A percentile compares a stretch with the other conserved stretches of the same genome.
Evolutionary conservation across 768 basidiomycete species (phyloP).

Genomic region (Leccinum boreale): DNA sequence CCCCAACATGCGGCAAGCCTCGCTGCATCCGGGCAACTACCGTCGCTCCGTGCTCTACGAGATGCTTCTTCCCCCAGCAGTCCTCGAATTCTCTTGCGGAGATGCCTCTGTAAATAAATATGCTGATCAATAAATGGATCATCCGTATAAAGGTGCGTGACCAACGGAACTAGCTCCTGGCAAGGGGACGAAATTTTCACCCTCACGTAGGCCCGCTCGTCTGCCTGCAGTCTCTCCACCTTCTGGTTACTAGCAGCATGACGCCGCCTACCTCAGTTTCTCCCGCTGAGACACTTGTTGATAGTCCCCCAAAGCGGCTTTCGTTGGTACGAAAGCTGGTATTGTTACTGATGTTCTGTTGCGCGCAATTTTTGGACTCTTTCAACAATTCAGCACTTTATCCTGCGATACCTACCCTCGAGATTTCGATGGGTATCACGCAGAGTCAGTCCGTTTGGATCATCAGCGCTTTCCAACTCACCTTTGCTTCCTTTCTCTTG

Average conservation of each 20-base stretch:
- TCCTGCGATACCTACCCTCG: slow-evolving; percentile 38
- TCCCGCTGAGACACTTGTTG: background rate
- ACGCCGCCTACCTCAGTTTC: background rate
- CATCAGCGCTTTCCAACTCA: slow-evolving; percentile 43
- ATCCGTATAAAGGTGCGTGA: background rate
- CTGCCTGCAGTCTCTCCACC: background rate
- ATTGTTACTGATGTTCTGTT: slow-evolving; percentile 38
- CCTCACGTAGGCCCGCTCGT: background rate
- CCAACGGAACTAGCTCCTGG: background rate
- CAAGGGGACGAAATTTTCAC: background rate
- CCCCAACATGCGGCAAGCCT: background rate
- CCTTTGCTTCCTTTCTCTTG: slow-evolving; percentile 41
- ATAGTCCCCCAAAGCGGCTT: slow-evolving; percentile 8
- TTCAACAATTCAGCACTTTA: slow-evolving; percentile 42
- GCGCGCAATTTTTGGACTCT: slow-evolving; percentile 42
- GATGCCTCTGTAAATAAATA: background rate
- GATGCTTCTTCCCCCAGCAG: background rate
- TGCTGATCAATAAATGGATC: background rate
- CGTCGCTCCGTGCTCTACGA: background rate
- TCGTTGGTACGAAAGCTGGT: slow-evolving; percentile 25
- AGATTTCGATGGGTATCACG: slow-evolving; percentile 20
- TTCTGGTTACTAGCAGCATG: slow-evolving; percentile 9
- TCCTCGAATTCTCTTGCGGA: background rate
- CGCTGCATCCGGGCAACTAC: background rate
- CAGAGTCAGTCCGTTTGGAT: slow-evolving; percentile 38